A percentile compares a stretch with the other conserved stretches of the same genome.
phyloP scores from a whole-genome alignment of 177 flowering plant genomes.

The Vitis hybrid region DNA sequence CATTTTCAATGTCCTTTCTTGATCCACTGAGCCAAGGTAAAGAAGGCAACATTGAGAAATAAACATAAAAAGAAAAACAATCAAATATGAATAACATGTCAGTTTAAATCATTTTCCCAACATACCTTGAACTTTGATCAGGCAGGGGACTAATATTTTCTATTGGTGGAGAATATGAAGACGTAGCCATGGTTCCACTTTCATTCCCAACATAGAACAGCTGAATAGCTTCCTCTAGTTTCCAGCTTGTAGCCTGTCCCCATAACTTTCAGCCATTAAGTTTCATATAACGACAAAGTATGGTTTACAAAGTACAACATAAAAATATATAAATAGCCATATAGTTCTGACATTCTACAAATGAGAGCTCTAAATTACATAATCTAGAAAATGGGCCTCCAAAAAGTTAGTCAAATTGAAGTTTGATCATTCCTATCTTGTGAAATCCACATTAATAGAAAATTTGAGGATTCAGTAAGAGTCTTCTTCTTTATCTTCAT shows the following conservation, averaged over 20 bases:
- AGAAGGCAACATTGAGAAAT: conserved; percentile 1
- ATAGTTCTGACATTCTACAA: too few relatives aligned
- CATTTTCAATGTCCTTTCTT: conserved; percentile 23
- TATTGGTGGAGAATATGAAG: conserved; percentile 31
- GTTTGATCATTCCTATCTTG: too few relatives aligned
- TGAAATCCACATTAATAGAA: too few relatives aligned
- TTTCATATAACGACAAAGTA: neutral
- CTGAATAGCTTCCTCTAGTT: conserved; percentile 95
- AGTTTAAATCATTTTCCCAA: neutral
- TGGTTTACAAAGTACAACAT: neutral
- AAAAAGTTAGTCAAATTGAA: too few relatives aligned
- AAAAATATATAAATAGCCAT: neutral
- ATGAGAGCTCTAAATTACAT: too few relatives aligned
- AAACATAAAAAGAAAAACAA: neutral
- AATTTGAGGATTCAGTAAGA: too few relatives aligned
- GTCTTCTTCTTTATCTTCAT: too few relatives aligned
- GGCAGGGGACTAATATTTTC: conserved; percentile 27
- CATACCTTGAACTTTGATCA: conserved; percentile 41
- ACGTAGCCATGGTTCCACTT: conserved; percentile 37
- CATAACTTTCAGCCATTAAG: conserved; percentile 7
- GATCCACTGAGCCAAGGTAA: conserved; percentile 29
- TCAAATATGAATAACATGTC: neutral
- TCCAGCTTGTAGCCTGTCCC: conserved; percentile 90
- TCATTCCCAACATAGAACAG: conserved; percentile 82
- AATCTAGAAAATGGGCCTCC: too few relatives aligned